Evolutionary conservation across 2,329 filamentous ascomycete species (phyloP).

Genomic region (Botrytis elliptica): DNA sequence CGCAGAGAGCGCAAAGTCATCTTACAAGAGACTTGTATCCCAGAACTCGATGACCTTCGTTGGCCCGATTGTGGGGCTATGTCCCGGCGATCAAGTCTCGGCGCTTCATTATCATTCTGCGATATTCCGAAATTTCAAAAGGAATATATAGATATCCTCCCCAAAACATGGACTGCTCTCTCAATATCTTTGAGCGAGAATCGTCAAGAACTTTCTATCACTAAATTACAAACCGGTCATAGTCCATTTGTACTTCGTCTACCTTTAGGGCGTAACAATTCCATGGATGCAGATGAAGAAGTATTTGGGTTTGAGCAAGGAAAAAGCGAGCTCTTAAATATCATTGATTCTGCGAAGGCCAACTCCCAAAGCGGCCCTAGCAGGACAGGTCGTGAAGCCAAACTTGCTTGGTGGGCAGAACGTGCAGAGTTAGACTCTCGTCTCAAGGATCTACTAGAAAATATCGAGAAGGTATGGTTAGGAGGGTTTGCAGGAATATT

Average conservation of each 20-base stretch:
- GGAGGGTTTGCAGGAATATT: constrained; percentile 96
- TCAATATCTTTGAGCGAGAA: constrained; percentile 83
- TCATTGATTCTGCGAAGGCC: constrained; percentile 77
- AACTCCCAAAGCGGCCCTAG: constrained; percentile 75
- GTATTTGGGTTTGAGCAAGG: constrained; percentile 82
- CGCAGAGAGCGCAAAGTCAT: constrained; percentile 61
- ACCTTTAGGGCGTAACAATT: constrained; percentile 78
- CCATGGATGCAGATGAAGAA: constrained; percentile 75
- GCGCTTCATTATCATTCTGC: constrained; percentile 41
- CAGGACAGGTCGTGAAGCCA: constrained; percentile 70
- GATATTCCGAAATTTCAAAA: constrained; percentile 68
- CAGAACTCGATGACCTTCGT: constrained; percentile 41
- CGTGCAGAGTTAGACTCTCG: constrained; percentile 76
- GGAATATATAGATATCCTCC: constrained; percentile 83
- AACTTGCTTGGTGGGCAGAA: constrained; percentile 85
- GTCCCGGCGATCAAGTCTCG: constrained; percentile 48
- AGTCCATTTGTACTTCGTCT: constrained; percentile 84
- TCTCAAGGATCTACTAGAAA: constrained; percentile 74
- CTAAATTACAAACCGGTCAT: constrained; percentile 73
- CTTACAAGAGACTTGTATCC: constrained; percentile 33
- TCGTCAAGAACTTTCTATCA: constrained; percentile 80
- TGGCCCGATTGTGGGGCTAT: constrained; percentile 34
- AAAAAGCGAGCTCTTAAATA: constrained; percentile 74
- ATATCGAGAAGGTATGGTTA: constrained; percentile 91
- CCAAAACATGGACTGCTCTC: constrained; percentile 77